Percentiles rank a stretch among this genome's conserved stretches.
These are phyloP conservation scores for Helotiales sp. DNA, from an alignment of 2,329 filamentous ascomycete species.

Conservation along the genomic window DNA sequence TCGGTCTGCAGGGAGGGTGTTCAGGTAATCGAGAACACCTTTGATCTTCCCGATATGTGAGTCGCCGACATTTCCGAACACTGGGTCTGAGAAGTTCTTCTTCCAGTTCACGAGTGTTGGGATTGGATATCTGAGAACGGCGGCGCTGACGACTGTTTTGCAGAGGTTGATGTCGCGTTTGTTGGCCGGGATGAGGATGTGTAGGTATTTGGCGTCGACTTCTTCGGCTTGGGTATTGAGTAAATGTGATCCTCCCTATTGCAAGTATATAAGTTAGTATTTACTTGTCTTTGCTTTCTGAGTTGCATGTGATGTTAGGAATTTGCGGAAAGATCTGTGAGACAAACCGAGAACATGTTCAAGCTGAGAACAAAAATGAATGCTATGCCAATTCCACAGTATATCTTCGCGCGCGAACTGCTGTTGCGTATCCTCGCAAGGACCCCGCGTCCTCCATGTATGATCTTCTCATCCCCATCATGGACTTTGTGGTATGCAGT, in stretches of 20 bases:
- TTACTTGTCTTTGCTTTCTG: neutral
- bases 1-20: constrained; percentile 44
- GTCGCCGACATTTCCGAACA: neutral
- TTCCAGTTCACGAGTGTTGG: constrained; percentile 56
- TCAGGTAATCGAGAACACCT: neutral
- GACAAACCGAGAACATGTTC: neutral
- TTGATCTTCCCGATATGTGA: neutral
- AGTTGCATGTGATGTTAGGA: neutral
- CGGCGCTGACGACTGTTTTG: constrained; percentile 60
- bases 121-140: constrained; percentile 64
- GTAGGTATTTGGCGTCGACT: constrained; percentile 43
- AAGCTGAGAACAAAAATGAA: neutral
- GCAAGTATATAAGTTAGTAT: neutral
- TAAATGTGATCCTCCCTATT: neutral
- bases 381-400: neutral
- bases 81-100: constrained; percentile 2
- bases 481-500: neutral
- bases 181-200: constrained; percentile 58
- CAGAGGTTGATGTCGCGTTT: constrained; percentile 54
- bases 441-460: neutral
- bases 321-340: neutral
- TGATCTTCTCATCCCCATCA: neutral
- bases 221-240: neutral
- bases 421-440: neutral
- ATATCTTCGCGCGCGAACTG: neutral